Base-by-base conservation (phyloP, 768 basidiomycete genomes). In the Sporobolomyces pararoseus region DNA sequence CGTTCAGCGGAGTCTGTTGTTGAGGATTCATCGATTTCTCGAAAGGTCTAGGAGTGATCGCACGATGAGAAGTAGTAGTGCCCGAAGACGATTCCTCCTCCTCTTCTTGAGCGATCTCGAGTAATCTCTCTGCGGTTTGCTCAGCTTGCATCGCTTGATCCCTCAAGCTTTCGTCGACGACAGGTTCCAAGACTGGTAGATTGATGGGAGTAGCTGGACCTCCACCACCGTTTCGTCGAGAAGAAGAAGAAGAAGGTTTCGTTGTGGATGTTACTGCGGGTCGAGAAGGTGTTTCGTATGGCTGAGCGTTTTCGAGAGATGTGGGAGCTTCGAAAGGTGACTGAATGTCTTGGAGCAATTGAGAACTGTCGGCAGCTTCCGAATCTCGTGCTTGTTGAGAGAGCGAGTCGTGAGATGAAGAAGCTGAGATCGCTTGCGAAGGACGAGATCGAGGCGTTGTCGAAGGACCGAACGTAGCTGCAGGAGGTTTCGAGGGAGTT, bases 141-240 rank as follows among this genome's bases (percentile, higher is more conserved):
- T 93, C 90, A 0, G 94, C 94, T 78, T 96, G 94, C 75, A 90
- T 89, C 2, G 94, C 93, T 61, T 90, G 85, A 3, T 90, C 90
- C 51, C 87, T 85, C 74, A 95, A 79, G 35, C 88, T 91, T 77
- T 95, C 93, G 76, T 94, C 92, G 6, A 93, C 82, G 25, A 84
- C 84, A 17, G 86, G 82, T 53, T 81, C 82, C 59, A 68, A 39
- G 27, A 66, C 42, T 25, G 61, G 63, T 23, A 57, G 25, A 5
- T 37, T 37, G 10, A 51, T 13, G 29, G 35, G 52, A 14, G 31
- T 23, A n/a, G 6, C 7, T 31, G 44, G 32, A 27, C 16, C 25
- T 53, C 13, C 53, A 12, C 14, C 35, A 14, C 10, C 9, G 17
- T 17, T 9, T 10, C 39, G 39, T 14, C 21, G 10, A 12, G 46